Percentiles rank a stretch among this genome's conserved stretches.
Evolutionary conservation across 2,329 filamentous ascomycete species (phyloP).

Genomic region (Arthroderma sp.): DNA sequence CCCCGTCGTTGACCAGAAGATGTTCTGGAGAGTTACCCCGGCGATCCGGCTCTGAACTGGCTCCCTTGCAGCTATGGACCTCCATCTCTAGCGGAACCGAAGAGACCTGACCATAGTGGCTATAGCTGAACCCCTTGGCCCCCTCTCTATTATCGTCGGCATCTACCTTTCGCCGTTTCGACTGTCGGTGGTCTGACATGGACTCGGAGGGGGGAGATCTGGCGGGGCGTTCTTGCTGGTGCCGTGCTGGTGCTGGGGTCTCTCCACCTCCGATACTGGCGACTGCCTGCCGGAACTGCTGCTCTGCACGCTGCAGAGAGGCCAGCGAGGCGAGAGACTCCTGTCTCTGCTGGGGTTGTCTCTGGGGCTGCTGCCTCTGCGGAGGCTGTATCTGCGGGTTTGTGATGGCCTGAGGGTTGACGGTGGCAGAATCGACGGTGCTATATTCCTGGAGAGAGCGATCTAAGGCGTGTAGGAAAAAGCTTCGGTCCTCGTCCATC

Average conservation of each 20-base stretch:
- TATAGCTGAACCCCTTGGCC: conserved; percentile 58
- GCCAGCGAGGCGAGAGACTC: conserved; percentile 1
- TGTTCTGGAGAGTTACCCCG: conserved; percentile 60
- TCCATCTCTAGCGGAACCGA: conserved; percentile 74
- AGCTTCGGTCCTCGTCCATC: conserved; percentile 2
- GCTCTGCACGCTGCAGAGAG: conserved; percentile 1
- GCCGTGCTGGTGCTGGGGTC: background rate
- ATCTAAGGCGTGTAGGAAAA: background rate
- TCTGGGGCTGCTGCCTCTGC: background rate
- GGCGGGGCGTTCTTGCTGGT: background rate
- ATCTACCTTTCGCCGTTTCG: conserved; percentile 61
- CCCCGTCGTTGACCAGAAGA: conserved; percentile 66
- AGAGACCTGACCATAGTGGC: conserved; percentile 75
- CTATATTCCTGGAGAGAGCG: background rate
- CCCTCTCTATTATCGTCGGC: conserved; percentile 43
- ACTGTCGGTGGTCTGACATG: conserved; percentile 16
- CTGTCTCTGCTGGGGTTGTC: background rate
- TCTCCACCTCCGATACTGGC: background rate
- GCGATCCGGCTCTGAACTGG: conserved; percentile 25
- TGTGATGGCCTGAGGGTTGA: background rate
- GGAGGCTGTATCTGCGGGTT: background rate
- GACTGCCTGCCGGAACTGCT: conserved; percentile 1
- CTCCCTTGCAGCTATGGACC: conserved; percentile 74
- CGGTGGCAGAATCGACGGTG: background rate
- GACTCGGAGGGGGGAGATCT: background rate